Conservation (phyloP, 768 basidiomycete genomes). For the Phallus indusiatus region DNA sequence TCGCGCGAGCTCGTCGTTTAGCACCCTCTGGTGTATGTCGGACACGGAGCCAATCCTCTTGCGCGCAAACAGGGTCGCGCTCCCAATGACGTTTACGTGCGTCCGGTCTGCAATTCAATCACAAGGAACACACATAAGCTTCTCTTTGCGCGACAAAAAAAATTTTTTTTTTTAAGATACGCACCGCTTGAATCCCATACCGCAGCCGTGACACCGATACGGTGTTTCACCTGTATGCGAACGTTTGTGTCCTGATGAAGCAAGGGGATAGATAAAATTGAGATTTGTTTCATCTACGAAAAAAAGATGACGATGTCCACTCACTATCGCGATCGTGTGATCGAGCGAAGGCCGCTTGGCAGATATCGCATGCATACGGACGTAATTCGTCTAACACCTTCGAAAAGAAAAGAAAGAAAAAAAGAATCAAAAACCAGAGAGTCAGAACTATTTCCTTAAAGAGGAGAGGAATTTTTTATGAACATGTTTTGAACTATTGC, state of each 20-base stretch:
- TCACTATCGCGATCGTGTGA: slow-evolving; percentile 9
- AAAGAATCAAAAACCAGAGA: not conserved
- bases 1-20: slow-evolving; percentile 7
- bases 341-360: slow-evolving; percentile 9
- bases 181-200: slow-evolving; percentile 8
- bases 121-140: not conserved
- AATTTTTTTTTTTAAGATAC: not conserved
- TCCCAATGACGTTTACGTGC: slow-evolving; percentile 10
- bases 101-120: slow-evolving; percentile 2
- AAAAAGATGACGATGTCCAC: not conserved
- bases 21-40: slow-evolving; percentile 8
- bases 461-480: not conserved
- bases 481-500: not conserved
- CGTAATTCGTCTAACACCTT: slow-evolving; percentile 6
- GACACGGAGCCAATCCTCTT: slow-evolving; percentile 9
- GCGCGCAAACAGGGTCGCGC: slow-evolving; percentile 7
- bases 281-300: not conserved
- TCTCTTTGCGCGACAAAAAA: not conserved
- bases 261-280: not conserved
- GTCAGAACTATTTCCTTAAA: not conserved
- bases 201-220: slow-evolving; percentile 9
- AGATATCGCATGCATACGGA: slow-evolving; percentile 9
- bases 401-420: too few species aligned
- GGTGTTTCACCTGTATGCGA: slow-evolving; percentile 9
- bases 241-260: slow-evolving; percentile 7